phyloP scores from a whole-genome alignment of 164 flowering plant species.

The Brasenia schreberi region DNA sequence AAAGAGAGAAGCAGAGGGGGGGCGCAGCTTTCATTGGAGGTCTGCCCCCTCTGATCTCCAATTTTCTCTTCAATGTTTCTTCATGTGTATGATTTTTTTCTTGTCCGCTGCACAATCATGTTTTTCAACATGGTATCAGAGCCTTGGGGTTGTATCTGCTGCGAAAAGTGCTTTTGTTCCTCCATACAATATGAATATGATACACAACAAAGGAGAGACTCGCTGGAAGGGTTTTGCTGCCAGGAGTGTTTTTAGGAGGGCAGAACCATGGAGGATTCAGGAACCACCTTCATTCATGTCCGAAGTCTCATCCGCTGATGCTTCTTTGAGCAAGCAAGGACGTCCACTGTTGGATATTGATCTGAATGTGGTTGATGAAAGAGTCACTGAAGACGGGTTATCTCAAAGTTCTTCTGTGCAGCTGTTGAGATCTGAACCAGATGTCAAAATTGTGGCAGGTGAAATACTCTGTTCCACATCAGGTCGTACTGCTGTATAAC shows the following conservation, averaged over 20 bases:
- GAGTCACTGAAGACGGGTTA: slow-evolving; percentile 36
- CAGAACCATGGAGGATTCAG: slow-evolving; percentile 65
- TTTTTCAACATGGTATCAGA: too few relatives aligned
- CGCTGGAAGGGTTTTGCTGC: slow-evolving; percentile 99
- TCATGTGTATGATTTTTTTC: too few relatives aligned
- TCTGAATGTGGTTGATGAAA: slow-evolving; percentile 72
- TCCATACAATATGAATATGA: slow-evolving; percentile 45
- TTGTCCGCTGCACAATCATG: too few relatives aligned
- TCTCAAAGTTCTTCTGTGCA: slow-evolving; percentile 15
- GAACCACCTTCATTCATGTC: slow-evolving; percentile 24
- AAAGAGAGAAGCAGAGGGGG: too few relatives aligned
- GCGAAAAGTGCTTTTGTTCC: slow-evolving; percentile 84
- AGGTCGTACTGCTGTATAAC: slow-evolving; percentile 35
- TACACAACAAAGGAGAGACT: slow-evolving; percentile 32
- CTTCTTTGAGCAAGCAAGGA: slow-evolving; percentile 23
- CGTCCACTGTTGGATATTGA: slow-evolving; percentile 63
- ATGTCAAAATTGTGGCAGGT: background rate
- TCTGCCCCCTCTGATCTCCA: too few relatives aligned
- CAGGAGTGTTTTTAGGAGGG: slow-evolving; percentile 94
- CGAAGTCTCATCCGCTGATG: slow-evolving; percentile 17
- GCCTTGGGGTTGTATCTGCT: too few relatives aligned
- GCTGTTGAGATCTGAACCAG: slow-evolving; percentile 7
- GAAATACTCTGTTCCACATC: slow-evolving; percentile 5
- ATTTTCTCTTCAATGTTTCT: too few relatives aligned
- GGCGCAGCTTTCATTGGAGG: too few relatives aligned